phyloP scores from a whole-genome alignment of 306 rosid species.

The Cajanus cajan region DNA sequence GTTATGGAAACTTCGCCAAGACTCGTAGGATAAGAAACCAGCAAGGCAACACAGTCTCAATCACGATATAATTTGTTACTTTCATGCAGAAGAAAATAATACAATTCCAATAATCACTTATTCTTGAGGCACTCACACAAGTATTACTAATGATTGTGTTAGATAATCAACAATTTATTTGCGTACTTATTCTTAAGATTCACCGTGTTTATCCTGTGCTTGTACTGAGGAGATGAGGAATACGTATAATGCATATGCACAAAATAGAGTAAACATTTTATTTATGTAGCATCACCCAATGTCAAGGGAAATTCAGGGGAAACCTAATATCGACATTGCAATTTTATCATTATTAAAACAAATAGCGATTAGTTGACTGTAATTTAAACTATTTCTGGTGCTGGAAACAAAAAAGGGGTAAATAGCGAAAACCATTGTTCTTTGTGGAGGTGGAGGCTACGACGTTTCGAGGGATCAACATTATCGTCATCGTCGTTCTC shows the following conservation, averaged over 20 bases:
- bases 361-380: neutral
- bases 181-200: neutral
- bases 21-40: neutral
- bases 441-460: slow-evolving; percentile 60
- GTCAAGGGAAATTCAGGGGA: neutral
- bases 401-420: neutral
- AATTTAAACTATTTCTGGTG: neutral
- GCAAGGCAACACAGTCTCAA: neutral
- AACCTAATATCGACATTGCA: neutral
- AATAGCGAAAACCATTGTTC: slow-evolving; percentile 57
- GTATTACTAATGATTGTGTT: neutral
- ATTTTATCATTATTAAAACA: neutral
- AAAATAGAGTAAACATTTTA: neutral
- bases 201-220: neutral
- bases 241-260: neutral
- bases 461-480: slow-evolving; percentile 40
- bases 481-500: slow-evolving; percentile 43
- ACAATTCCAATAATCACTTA: slow-evolving; percentile 3
- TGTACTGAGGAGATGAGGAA: neutral
- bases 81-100: neutral
- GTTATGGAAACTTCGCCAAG: slow-evolving; percentile 19
- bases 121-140: slow-evolving; percentile 3
- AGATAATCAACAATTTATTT: neutral
- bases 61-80: neutral
- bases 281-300: neutral